Base-by-base conservation (phyloP, 2,329 filamentous ascomycete genomes). In the Rutstroemia sp. region DNA sequence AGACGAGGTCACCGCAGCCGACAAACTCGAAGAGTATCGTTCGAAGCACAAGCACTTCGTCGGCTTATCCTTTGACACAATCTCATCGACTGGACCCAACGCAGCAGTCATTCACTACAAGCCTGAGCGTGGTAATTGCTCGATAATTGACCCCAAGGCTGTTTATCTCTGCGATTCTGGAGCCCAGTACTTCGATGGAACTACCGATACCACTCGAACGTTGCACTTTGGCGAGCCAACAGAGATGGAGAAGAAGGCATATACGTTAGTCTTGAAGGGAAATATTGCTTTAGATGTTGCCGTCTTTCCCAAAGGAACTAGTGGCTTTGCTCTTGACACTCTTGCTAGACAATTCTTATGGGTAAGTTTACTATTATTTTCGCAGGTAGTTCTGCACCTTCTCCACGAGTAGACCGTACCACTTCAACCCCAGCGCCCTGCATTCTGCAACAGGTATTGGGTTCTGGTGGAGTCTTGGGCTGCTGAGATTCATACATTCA, bases 161-260 rank as follows among this genome's bases (percentile, higher is more conserved):
- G 83, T 99, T 57, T 99, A 99, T 67, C 82, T 99, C 2, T 99
- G 94, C 70, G 94, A 99, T 72, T 97, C 94, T 21, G 94, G 94
- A 21, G 94, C 89, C n/a, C 94, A 99, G 71, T 99, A 92, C 67
- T 78, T 88, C 2, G 94, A 99, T 70, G 94, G 94, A 56, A 99
- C 94, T 0, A 99, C 94, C 0, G 94, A 99, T 68, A 95, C 90
- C 0, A 99, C 94, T 5, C 81, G 94, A 44, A 99, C 94, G 0
- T 76, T 96, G 40, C 94, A 99, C 68, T 97, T 97, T 69, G 89
- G 90, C 48, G 80, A 84, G 25, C 94, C 94, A 0, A 89, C 87
- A 0, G 82, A 84, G 4, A 87, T 88, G 67, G 92, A 99, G 73
- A 88, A 82, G 67, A 89, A 90, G 68, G 86, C 92, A 0, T 96